Base-by-base conservation (phyloP, 1,139 yeast genomes). In the Candida smagusa region DNA sequence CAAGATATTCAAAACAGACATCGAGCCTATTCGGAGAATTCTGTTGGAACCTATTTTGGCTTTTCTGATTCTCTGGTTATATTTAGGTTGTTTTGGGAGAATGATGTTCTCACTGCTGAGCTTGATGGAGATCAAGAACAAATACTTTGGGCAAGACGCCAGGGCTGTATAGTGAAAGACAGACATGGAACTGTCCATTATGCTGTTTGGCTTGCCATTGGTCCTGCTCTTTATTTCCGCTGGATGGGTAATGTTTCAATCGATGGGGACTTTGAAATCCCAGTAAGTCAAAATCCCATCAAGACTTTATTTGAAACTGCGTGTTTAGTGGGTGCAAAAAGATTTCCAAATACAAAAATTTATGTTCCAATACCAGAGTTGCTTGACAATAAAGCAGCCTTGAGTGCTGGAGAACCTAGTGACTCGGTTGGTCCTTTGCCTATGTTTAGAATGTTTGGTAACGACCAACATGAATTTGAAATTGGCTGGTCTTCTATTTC, bases 141-240 rank as follows among this genome's bases (percentile, higher is more conserved):
- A 21, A 6, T 19, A 6, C 24, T n/a, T 9, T 7, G 16, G 6
- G 7, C 11, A 22, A 22, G 29, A 8, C 29, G 25, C 6, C 26
- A 30, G 16, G 39, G 39, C 3, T 35, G 36, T 4, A 22, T 33
- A 27, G 39, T 36, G 2, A 31, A 28, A 9, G 30, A 30, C 7
- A 21, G 21, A n/a, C 22, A 31, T n/a, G 39, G 39, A 2, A 11
- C 22, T 6, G 33, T 36, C 4, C 31, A 32, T 28, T 36, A 33
- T 22, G 31, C 33, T 9, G 28, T 39, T 9, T 39, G 42, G 42
- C 25, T 22, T 27, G 12, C 30, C 9, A 27, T 36, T n/a, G 30
- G 33, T 35, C 33, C 27, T 32, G 9, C 11, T 9, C 25, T 39
- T 19, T 33, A 27, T 13, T 30, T 34, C 9, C 26, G 33, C n/a